Percentiles rank a stretch among this genome's conserved stretches.
Conservation (phyloP, 106 monocot species). For the Allium sativum region DNA sequence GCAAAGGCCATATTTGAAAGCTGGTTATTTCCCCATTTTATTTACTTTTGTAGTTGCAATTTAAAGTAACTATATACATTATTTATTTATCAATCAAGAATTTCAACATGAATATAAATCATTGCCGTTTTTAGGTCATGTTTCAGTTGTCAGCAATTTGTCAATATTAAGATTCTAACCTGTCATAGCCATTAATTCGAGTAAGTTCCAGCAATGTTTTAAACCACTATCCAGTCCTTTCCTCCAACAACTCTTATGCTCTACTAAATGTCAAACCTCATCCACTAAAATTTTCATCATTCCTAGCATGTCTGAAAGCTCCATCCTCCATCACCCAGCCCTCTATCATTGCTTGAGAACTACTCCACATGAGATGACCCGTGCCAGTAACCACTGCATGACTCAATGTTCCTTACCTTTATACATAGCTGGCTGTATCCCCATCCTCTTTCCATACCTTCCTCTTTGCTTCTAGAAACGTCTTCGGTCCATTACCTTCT, state of each 20-base stretch:
- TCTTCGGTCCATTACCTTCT: constrained; percentile 50
- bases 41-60: too few species aligned
- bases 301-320: constrained; percentile 13
- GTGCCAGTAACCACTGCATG: constrained; percentile 52
- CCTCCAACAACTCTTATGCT: neutral
- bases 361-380: constrained; percentile 57
- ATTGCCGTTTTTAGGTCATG: too few species aligned
- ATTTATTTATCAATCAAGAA: too few species aligned
- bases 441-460: constrained; percentile 56
- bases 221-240: too few species aligned
- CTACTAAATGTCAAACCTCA: neutral
- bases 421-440: constrained; percentile 55
- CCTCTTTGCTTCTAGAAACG: constrained; percentile 47
- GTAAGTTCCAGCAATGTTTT: too few species aligned
- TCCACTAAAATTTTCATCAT: neutral
- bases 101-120: too few species aligned
- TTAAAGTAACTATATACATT: too few species aligned
- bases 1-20: too few species aligned
- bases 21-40: too few species aligned
- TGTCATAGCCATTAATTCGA: too few species aligned
- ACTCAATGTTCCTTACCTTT: constrained; percentile 39
- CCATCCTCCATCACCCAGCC: constrained; percentile 58
- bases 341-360: constrained; percentile 76
- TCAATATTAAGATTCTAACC: too few species aligned
- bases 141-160: too few species aligned